Conservation (phyloP, 108 stramenopile species). For the Parietichytrium sp. region DNA sequence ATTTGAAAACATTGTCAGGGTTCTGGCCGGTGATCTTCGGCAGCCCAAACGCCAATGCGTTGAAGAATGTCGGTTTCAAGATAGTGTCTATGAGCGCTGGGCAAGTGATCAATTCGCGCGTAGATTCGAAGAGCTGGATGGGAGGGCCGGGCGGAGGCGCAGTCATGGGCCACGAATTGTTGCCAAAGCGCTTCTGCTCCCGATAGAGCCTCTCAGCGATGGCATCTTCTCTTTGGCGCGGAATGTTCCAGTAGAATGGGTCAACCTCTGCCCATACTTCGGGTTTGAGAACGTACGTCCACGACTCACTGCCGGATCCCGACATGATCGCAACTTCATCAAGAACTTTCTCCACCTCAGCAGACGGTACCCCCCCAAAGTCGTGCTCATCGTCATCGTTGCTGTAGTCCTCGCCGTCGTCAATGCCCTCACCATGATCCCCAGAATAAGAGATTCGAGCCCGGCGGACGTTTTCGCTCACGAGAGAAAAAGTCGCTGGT, state of each 20-base stretch:
- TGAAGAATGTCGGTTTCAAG: no score
- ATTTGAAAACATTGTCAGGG: background rate
- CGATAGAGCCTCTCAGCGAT: background rate
- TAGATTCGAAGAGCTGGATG: background rate
- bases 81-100: no score
- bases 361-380: background rate
- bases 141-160: constrained; percentile 11
- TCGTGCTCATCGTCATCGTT: background rate
- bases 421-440: background rate
- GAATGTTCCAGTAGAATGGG: constrained; percentile 19
- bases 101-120: background rate
- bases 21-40: background rate
- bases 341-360: background rate
- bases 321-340: background rate
- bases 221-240: background rate
- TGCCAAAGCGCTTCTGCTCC: background rate
- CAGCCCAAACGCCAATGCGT: no score
- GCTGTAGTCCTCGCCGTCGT: background rate
- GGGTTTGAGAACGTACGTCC: background rate
- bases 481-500: background rate
- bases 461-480: background rate
- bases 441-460: background rate
- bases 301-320: background rate
- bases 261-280: constrained; percentile 20
- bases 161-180: background rate